These are phyloP conservation scores for Myochromella boudieri DNA, from an alignment of 768 basidiomycete species.

Conservation along the genomic window DNA sequence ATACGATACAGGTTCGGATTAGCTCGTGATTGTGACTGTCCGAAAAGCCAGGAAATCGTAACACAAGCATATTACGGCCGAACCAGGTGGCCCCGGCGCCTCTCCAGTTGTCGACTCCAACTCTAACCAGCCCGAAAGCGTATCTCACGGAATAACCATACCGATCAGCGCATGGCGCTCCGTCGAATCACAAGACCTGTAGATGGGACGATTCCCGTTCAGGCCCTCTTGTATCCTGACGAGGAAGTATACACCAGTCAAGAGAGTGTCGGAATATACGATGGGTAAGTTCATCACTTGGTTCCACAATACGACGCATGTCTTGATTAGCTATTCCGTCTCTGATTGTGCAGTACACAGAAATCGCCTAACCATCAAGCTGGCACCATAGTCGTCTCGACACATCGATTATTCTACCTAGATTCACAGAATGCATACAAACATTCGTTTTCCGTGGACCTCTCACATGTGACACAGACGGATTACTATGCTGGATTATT, in stretches of 20 bases:
- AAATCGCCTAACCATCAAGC: constrained; percentile 80
- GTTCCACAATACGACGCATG: constrained; percentile 9
- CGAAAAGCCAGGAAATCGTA: no score
- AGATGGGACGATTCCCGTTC: constrained; percentile 78
- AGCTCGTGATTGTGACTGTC: no score
- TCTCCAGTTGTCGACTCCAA: neutral
- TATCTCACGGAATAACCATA: constrained; percentile 4
- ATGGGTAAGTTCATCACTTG: constrained; percentile 61
- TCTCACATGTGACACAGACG: constrained; percentile 68
- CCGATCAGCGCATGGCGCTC: constrained; percentile 42
- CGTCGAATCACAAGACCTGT: constrained; percentile 54
- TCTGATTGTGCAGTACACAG: constrained; percentile 58
- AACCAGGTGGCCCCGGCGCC: no score
- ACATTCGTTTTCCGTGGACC: constrained; percentile 67
- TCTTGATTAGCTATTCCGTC: constrained; percentile 15
- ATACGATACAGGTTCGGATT: no score
- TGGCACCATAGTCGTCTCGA: constrained; percentile 72
- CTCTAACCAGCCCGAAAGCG: neutral
- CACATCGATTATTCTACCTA: constrained; percentile 85
- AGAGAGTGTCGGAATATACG: constrained; percentile 86
- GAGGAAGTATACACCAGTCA: constrained; percentile 76
- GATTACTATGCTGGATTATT: constrained; percentile 91
- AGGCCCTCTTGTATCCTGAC: constrained; percentile 75
- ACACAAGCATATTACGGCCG: no score
- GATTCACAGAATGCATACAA: constrained; percentile 46